Evolutionary conservation across 306 rosid species (phyloP), one percentile per base, ranked within the genome.

Genomic region (Dalbergia cultrata): DNA sequence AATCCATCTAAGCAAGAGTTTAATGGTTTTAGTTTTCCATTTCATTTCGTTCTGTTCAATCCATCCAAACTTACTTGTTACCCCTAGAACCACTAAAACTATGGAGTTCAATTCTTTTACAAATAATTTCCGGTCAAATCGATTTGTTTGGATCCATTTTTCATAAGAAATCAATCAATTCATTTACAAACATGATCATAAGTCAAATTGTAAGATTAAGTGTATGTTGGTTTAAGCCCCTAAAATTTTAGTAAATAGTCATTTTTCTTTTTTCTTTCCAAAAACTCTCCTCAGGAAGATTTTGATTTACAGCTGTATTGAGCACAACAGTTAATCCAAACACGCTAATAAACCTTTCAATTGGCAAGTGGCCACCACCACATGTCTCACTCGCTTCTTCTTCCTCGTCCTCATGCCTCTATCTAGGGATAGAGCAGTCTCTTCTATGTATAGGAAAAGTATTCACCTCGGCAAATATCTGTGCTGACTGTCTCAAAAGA

Each of bases 381-480:
- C 17, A 16, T 16, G 22, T 33, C 54, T 18, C 34, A 1, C 17
- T 5, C 33, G 21, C 14, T 60, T 21, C 58, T 74, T 21, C 44
- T 59, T 61, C 57, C 60, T 61, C 13, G 35, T 61, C 33, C 34
- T 45, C 47, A 0, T 12, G 21, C 19, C 33, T 61, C 5, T 45
- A 60, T 17, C 49, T 61, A 0, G 60, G 79, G 34, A 45, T 58
- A 16, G 56, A 54, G 33, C 17, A 8, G 18, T 1, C 9, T 60
- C 69, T 14, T 43, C 17, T 52, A 3, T 92, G 97, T 72, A 81
- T 10, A 47, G 53, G 10, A 63, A 63, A 88, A 67, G 49, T 89
- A 87, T 67, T 92, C 90, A 4, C 83, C 91, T 74, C 87, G 31
- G 2, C 31, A 26, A 26, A 0, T 26, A 26, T 26, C 61, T 92